Percentiles rank a stretch among this genome's conserved stretches.
Conservation (phyloP, 352 stramenopile species). For the Globisporangium viniferum region DNA sequence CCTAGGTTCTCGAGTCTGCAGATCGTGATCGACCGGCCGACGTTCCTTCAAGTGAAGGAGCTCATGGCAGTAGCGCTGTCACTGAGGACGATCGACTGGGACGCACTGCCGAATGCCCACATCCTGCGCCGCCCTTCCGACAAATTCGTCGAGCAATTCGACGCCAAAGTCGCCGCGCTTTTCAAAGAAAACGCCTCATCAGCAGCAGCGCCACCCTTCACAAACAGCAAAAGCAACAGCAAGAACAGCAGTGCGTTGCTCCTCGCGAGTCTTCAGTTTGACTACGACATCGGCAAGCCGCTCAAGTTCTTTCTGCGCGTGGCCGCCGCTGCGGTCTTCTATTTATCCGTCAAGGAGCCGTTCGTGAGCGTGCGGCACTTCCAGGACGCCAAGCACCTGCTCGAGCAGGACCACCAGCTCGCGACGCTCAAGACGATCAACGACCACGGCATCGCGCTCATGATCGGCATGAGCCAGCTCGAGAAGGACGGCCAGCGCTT, state of each 20-base stretch:
- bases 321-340: conserved; percentile 40
- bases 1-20: conserved; percentile 79
- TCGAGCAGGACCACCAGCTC: conserved; percentile 76
- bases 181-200: conserved; percentile 15
- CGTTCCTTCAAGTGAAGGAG: conserved; percentile 49
- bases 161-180: conserved; percentile 35
- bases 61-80: conserved; percentile 43
- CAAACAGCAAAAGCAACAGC: not conserved
- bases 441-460: conserved; percentile 63
- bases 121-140: conserved; percentile 16
- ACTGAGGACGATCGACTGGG: conserved; percentile 35
- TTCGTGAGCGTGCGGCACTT: conserved; percentile 48
- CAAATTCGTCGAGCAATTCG: conserved; percentile 40
- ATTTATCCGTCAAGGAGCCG: conserved; percentile 36
- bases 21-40: conserved; percentile 60
- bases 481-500: conserved; percentile 60
- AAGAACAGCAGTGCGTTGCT: conserved; percentile 21
- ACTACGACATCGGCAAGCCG: conserved; percentile 76
- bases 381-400: conserved; percentile 39
- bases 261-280: conserved; percentile 54
- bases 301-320: conserved; percentile 67
- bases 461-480: conserved; percentile 78
- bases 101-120: conserved; percentile 7
- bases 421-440: conserved; percentile 63
- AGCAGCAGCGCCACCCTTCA: not conserved